Evolutionary conservation across 2,329 filamentous ascomycete genomes (phyloP).

Genomic region (Helicocarpus griseus): DNA sequence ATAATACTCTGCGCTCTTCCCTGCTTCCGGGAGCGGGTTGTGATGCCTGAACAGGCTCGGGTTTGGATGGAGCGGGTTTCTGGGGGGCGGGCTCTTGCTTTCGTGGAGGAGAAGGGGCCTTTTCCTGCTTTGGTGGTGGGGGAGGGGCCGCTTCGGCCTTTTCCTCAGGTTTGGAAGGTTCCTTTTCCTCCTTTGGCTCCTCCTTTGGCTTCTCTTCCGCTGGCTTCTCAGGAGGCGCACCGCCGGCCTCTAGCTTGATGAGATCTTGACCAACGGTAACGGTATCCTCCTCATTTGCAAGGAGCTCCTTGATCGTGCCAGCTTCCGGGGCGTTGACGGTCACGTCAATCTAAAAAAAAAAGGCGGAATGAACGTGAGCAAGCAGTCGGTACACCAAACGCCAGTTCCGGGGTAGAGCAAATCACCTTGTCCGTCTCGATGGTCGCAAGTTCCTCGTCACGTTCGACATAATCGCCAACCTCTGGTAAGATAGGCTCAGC

Average conservation of each 20-base stretch:
- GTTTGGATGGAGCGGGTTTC: conserved; percentile 9
- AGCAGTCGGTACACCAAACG: neutral
- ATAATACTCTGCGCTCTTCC: conserved; percentile 69
- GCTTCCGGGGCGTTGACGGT: conserved; percentile 89
- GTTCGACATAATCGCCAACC: conserved; percentile 86
- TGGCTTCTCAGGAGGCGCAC: conserved; percentile 31
- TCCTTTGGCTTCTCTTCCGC: conserved; percentile 46
- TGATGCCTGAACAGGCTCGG: conserved; percentile 14
- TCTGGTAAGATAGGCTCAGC: conserved; percentile 36
- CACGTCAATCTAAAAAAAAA: conserved; percentile 67
- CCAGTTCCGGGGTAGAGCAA: neutral
- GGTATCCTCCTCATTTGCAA: conserved; percentile 89
- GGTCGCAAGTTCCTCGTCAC: conserved; percentile 94
- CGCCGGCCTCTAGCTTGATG: conserved; percentile 73
- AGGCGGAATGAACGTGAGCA: neutral
- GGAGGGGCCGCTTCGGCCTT: conserved; percentile 14
- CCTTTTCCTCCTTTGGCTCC: conserved; percentile 46
- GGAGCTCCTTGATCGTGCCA: conserved; percentile 82
- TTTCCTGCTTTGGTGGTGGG: conserved; percentile 24
- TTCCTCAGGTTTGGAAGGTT: conserved; percentile 37
- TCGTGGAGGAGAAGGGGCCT: conserved; percentile 26
- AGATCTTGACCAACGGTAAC: conserved; percentile 91
- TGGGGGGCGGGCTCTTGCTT: conserved; percentile 18
- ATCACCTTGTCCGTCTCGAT: conserved; percentile 96
- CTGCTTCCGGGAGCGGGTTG: conserved; percentile 54